Percentiles rank a stretch among this genome's conserved stretches.
These are phyloP conservation scores for Otatea glauca DNA, from an alignment of 176 grass and related monocot species.

Conservation along the genomic window DNA sequence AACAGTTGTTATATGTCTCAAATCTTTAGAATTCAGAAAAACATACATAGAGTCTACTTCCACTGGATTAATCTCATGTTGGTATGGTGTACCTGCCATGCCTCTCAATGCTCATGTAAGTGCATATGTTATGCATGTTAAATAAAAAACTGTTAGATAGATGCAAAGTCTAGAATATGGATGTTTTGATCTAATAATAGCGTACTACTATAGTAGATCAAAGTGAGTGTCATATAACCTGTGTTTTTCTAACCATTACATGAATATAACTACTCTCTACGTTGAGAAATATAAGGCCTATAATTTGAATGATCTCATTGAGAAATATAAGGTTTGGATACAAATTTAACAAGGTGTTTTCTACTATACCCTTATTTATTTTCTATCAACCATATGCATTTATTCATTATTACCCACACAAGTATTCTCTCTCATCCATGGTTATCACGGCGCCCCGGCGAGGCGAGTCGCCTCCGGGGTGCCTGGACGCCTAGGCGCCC, in stretches of 20 bases:
- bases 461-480: too few species aligned
- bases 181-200: conserved; percentile 12
- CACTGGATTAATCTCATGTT: conserved; percentile 9
- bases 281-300: too few species aligned
- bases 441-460: too few species aligned
- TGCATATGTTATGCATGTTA: neutral
- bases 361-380: too few species aligned
- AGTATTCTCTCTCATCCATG: too few species aligned
- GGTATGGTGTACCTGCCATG: neutral
- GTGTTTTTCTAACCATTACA: neutral
- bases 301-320: too few species aligned
- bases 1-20: neutral
- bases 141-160: neutral
- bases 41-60: neutral
- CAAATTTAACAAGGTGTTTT: too few species aligned
- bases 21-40: neutral
- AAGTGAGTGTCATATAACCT: neutral
- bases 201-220: neutral
- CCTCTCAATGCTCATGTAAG: neutral
- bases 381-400: too few species aligned
- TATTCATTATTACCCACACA: too few species aligned
- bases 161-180: neutral
- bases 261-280: neutral
- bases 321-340: too few species aligned
- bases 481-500: too few species aligned